Evolutionary conservation across 2,329 filamentous ascomycete species (phyloP), one percentile per base, ranked within the genome.

Genomic region (Fusarium nisikadoi): DNA sequence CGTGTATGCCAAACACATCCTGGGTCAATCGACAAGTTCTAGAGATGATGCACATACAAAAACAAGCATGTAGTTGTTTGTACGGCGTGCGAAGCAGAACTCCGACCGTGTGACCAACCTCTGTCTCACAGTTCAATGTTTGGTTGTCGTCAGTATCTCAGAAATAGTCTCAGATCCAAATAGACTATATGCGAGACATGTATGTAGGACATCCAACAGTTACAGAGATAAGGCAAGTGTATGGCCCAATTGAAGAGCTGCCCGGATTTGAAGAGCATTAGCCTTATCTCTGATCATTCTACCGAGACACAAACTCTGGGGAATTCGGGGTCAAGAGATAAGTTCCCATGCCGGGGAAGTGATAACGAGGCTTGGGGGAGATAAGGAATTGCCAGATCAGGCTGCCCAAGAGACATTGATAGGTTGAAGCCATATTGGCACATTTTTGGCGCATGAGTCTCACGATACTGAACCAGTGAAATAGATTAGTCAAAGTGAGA

Each of bases 261-360:
- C 70, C 70, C 70, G 11, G 70, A 71, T 64, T 71, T 31, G 41
- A 46, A 52, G 23, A 71, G 45, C 45, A 41, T 57, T 68, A 60
- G 66, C 41, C 57, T 67, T 73, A 71, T 73, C 70, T 73, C 27
- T 68, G 43, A 46, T 43, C 25, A 46, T 70, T 52, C 43, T 72
- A 23, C 46, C 49, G 53, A 70, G 42, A 72, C 41, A 29, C 53
- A 25, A 57, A 70, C 35, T 57, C 70, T 62, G 70, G 70, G 70
- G 70, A 67, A 71, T 67, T 65, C 38, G 57, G 70, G 70, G 69
- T 72, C 59, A 20, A 70, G 23, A 70, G 69, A 72, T 70, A 72
- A 66, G 50, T 70, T 71, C 47, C 55, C 47, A 49, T 50, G 58
- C 38, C 25, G 45, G 65, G 65, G 60, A 69, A 53, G 55, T 54